phyloP scores from a whole-genome alignment of 768 basidiomycete species.

The Leccinellum rugosiceps region DNA sequence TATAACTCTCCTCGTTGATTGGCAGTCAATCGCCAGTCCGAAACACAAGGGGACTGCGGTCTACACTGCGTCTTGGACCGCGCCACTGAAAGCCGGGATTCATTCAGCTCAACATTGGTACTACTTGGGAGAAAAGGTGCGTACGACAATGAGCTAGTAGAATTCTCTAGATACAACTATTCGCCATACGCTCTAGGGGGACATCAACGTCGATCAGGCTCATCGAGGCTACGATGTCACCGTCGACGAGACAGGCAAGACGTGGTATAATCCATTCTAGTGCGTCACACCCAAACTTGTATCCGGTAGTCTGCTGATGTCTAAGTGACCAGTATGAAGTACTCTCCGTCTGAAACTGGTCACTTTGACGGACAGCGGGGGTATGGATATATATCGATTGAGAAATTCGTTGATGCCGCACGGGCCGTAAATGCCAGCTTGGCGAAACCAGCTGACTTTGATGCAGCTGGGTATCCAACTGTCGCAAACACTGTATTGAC shows the following conservation, averaged over 20 bases:
- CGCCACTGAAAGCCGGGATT: conserved; percentile 84
- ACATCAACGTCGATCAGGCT: conserved; percentile 90
- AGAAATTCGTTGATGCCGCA: conserved; percentile 87
- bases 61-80: conserved; percentile 94
- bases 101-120: conserved; percentile 93
- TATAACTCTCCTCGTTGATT: conserved; percentile 91
- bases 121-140: conserved; percentile 89
- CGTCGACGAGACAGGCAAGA: conserved; percentile 79
- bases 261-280: conserved; percentile 91
- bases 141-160: conserved; percentile 1
- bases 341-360: conserved; percentile 86
- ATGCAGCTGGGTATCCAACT: conserved; percentile 78
- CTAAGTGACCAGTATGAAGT: conserved; percentile 71
- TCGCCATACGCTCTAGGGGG: conserved; percentile 56
- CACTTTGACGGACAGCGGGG: conserved; percentile 94
- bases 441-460: conserved; percentile 68
- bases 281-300: conserved; percentile 38
- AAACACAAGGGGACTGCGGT: conserved; percentile 83
- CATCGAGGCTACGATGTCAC: conserved; percentile 92
- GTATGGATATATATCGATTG: conserved; percentile 89
- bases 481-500: conserved; percentile 85
- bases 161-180: not conserved
- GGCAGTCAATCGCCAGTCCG: conserved; percentile 76
- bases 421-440: conserved; percentile 72
- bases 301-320: conserved; percentile 4